Percentiles rank a stretch among this genome's conserved stretches.
Evolutionary conservation across 108 stramenopile genomes (phyloP).

Genomic region (Fragilariopsis cylindrus): DNA sequence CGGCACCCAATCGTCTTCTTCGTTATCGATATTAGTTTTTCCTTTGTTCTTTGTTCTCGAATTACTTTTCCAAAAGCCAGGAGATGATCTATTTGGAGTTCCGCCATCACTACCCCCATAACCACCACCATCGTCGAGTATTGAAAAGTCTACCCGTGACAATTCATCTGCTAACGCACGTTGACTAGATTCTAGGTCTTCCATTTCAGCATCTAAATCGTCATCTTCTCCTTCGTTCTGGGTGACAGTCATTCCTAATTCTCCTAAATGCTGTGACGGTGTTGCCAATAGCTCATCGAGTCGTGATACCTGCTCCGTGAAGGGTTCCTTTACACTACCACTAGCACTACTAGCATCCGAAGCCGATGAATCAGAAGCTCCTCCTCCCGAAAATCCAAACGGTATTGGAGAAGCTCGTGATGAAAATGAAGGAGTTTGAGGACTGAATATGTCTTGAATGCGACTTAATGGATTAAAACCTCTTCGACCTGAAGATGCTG

Average conservation of each 20-base stretch:
- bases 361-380: neutral
- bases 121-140: slow-evolving; percentile 9
- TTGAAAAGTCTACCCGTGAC: slow-evolving; percentile 25
- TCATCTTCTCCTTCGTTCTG: slow-evolving; percentile 25
- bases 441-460: slow-evolving; percentile 18
- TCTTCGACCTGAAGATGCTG: slow-evolving; percentile 1
- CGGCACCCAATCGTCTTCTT: neutral
- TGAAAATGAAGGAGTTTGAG: neutral
- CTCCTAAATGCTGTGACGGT: slow-evolving; percentile 26
- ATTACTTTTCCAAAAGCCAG: neutral
- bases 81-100: neutral
- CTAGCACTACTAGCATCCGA: slow-evolving; percentile 25
- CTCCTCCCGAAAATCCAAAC: neutral
- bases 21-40: neutral
- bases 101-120: neutral
- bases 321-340: slow-evolving; percentile 34
- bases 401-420: neutral
- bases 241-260: slow-evolving; percentile 20
- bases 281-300: slow-evolving; percentile 30
- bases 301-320: slow-evolving; percentile 31
- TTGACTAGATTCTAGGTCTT: slow-evolving; percentile 29
- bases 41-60: neutral
- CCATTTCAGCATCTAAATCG: slow-evolving; percentile 30
- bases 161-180: slow-evolving; percentile 28
- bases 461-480: slow-evolving; percentile 4